phyloP scores from a whole-genome alignment of 2,329 filamentous ascomycete genomes.

The Exophiala spinifera region DNA sequence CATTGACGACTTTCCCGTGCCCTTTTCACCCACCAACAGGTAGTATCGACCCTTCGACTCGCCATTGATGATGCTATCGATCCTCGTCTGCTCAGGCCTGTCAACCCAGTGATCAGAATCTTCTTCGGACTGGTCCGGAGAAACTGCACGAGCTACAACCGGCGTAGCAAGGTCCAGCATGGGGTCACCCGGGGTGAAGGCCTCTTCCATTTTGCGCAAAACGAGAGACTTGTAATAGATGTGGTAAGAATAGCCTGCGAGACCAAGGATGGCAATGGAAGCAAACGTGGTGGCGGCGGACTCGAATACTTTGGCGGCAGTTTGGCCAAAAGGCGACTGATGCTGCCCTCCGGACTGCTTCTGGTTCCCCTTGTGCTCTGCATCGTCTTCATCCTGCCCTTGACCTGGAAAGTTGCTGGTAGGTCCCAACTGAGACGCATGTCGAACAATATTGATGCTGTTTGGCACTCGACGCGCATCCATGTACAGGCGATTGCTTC shows the following conservation, averaged over 20 bases:
- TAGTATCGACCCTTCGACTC: slow-evolving; percentile 77
- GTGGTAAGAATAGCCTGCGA: slow-evolving; percentile 75
- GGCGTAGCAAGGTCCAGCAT: slow-evolving; percentile 71
- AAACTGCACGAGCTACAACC: slow-evolving; percentile 11
- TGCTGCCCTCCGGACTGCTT: background rate
- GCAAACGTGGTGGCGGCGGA: slow-evolving; percentile 72
- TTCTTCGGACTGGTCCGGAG: slow-evolving; percentile 29
- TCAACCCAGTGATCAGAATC: slow-evolving; percentile 61
- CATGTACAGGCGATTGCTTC: background rate
- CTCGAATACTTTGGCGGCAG: slow-evolving; percentile 64
- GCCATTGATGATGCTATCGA: slow-evolving; percentile 81
- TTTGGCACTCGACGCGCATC: background rate
- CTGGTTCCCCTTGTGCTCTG: background rate
- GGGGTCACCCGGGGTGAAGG: slow-evolving; percentile 88
- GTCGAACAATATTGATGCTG: background rate
- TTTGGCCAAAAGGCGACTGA: slow-evolving; percentile 28
- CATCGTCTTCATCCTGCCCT: slow-evolving; percentile 21
- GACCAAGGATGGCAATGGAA: slow-evolving; percentile 68
- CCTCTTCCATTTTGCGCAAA: slow-evolving; percentile 86
- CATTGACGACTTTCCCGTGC: slow-evolving; percentile 96
- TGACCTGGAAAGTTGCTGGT: slow-evolving; percentile 18
- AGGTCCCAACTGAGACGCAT: slow-evolving; percentile 23
- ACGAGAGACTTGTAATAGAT: slow-evolving; percentile 85
- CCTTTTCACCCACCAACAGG: slow-evolving; percentile 90
- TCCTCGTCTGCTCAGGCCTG: slow-evolving; percentile 74